Evolutionary conservation across 257 asterid species (phyloP).

Genomic region (Salvia hispanica): DNA sequence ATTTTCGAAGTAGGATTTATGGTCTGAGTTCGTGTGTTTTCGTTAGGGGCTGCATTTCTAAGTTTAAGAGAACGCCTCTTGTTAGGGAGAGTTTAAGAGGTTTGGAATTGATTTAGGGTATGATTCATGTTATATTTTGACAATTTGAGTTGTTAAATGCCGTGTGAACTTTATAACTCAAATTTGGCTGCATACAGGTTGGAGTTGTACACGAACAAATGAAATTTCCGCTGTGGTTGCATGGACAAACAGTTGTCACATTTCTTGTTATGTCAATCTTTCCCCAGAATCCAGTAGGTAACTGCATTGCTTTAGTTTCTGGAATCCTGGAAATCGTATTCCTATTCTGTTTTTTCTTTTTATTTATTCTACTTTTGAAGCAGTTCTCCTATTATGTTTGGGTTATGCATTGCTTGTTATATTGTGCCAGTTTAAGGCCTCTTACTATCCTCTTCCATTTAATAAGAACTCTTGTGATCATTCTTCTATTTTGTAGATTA

Average conservation of each 20-base stretch:
- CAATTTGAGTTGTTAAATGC: constrained; percentile 5
- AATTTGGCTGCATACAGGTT: constrained; percentile 54
- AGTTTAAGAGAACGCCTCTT: constrained; percentile 10
- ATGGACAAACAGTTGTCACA: constrained; percentile 69
- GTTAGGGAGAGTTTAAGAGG: not conserved
- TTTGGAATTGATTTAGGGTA: constrained; percentile 17
- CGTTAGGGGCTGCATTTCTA: not conserved
- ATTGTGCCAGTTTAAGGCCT: constrained; percentile 2
- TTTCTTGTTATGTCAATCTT: constrained; percentile 77
- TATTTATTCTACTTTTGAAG: too few species aligned
- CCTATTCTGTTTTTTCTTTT: not conserved
- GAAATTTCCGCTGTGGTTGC: constrained; percentile 94
- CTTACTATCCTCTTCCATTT: constrained; percentile 23
- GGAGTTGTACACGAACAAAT: constrained; percentile 89
- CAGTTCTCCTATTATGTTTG: not conserved
- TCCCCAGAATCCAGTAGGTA: constrained; percentile 94
- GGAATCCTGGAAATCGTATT: constrained; percentile 21
- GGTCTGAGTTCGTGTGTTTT: not conserved
- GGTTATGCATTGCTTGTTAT: constrained; percentile 4
- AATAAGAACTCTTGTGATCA: constrained; percentile 17
- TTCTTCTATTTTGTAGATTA: constrained; percentile 9
- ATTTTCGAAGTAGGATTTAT: constrained; percentile 5
- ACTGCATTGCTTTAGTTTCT: constrained; percentile 32
- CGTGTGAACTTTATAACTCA: constrained; percentile 11
- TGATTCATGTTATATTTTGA: constrained; percentile 20